Evolutionary conservation across 441 rosid species (phyloP), one percentile per base, ranked within the genome.

Genomic region (Erodium chrysanthum): DNA sequence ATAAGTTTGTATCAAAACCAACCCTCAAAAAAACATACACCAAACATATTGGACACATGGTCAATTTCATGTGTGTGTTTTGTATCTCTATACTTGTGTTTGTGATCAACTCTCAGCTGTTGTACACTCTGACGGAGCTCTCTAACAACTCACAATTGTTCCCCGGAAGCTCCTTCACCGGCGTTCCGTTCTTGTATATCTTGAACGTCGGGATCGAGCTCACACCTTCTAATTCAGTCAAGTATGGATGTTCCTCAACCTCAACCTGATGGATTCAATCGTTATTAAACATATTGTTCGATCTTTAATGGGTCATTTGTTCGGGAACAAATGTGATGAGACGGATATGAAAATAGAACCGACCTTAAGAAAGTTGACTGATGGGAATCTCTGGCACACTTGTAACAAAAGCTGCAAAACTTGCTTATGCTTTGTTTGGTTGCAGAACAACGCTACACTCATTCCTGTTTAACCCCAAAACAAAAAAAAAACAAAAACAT

Each of bases 341-440:
- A n/a, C n/a, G n/a, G n/a, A 40, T 4, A 40, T 4, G 5, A 40
- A 40, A 40, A 40, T 40, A 40, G 64, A 67, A 59, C 29, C 42
- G 10, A 78, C 87, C 87, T 83, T 80, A 42, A 83, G 83, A 73
- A 85, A 85, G 73, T 82, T 75, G 72, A 85, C 83, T 21, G 84
- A 85, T 37, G 89, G 87, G 76, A 77, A 83, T 71, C 79, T 77
- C 71, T 71, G 82, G 84, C 87, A 78, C 42, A 80, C 76, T 75
- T 74, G 82, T 74, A 78, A 80, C 86, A 79, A 76, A 18, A 74
- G 64, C 59, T 76, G 77, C 79, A 76, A 54, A n/a, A 75, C 77
- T 76, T 79, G 81, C 69, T 61, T 72, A 65, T 81, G 73, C 50
- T 78, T 74, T 15, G 70, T 75, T 66, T 78, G 79, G 74, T 65